Conservation (phyloP, 345 rosid species). For the Mangifera indica region DNA sequence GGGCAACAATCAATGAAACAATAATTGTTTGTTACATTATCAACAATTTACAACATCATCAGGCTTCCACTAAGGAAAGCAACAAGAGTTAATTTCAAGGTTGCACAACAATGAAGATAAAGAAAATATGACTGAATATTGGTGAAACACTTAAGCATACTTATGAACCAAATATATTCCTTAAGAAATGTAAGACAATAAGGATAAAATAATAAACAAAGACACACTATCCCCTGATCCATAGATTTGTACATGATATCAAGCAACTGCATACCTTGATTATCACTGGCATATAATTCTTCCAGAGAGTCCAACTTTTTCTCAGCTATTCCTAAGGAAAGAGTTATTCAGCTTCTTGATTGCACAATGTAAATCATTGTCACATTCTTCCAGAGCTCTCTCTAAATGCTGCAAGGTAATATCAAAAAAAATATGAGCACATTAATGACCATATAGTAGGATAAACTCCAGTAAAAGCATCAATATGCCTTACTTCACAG, state of each 20-base stretch:
- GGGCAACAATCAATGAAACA: background rate
- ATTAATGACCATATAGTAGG: background rate
- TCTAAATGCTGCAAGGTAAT: constrained; percentile 53
- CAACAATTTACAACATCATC: background rate
- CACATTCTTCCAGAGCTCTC: constrained; percentile 70
- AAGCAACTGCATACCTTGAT: too few species aligned
- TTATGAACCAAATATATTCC: background rate
- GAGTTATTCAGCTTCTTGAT: constrained; percentile 60
- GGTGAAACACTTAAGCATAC: background rate
- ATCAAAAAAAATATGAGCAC: background rate
- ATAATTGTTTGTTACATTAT: background rate
- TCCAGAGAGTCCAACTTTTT: constrained; percentile 25
- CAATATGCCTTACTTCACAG: background rate
- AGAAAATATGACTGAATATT: background rate
- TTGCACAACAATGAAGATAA: background rate
- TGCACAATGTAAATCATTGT: constrained; percentile 66
- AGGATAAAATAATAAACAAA: too few species aligned
- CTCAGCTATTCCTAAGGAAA: constrained; percentile 36
- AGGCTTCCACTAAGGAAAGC: background rate
- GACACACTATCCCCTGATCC: too few species aligned
- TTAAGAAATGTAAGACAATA: background rate
- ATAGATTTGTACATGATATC: too few species aligned
- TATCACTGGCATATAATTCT: too few species aligned
- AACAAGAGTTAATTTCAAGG: background rate
- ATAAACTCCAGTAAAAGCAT: background rate